Percentiles rank a stretch among this genome's conserved stretches.
phyloP scores from a whole-genome alignment of 2,329 filamentous ascomycete genomes.

The Verruconis gallopava region DNA sequence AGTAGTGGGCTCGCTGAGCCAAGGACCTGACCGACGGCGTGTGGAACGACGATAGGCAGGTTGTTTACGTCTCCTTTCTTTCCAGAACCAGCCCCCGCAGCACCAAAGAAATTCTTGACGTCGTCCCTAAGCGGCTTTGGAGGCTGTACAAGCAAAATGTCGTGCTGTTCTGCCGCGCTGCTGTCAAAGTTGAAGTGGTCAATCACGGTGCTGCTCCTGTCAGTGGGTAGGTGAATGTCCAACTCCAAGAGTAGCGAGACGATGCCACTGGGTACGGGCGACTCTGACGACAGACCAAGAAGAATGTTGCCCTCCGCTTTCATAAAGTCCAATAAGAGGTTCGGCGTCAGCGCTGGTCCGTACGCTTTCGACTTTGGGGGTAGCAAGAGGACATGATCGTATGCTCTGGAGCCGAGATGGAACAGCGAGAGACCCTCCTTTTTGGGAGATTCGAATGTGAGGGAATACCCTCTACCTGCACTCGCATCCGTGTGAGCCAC shows the following conservation, averaged over 20 bases:
- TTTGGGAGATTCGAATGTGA: slow-evolving; percentile 75
- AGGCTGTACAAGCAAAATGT: slow-evolving; percentile 67
- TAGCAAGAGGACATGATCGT: slow-evolving; percentile 82
- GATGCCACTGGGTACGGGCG: slow-evolving; percentile 57
- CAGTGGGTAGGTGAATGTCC: slow-evolving; percentile 74
- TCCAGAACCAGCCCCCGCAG: slow-evolving; percentile 30
- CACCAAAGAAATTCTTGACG: slow-evolving; percentile 65
- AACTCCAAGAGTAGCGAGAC: slow-evolving; percentile 73
- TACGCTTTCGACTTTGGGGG: slow-evolving; percentile 88
- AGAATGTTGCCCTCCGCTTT: slow-evolving; percentile 87
- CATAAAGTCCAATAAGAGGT: slow-evolving; percentile 77
- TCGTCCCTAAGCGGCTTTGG: slow-evolving; percentile 53
- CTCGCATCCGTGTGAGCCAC: too few relatives aligned
- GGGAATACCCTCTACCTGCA: slow-evolving; percentile 66
- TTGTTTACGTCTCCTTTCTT: too few relatives aligned
- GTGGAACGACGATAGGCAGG: slow-evolving; percentile 75
- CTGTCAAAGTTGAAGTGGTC: slow-evolving; percentile 94
- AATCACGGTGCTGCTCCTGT: slow-evolving; percentile 73
- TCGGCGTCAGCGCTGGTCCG: slow-evolving; percentile 76
- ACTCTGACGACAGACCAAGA: slow-evolving; percentile 63
- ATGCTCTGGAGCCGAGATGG: slow-evolving; percentile 71
- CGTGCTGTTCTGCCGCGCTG: slow-evolving; percentile 69
- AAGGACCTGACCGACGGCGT: slow-evolving; percentile 66
- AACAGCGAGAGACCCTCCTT: slow-evolving; percentile 67
- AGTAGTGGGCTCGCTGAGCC: slow-evolving; percentile 64